Base-by-base conservation (phyloP, 805 yeast genomes). In the Starmerella cellae region DNA sequence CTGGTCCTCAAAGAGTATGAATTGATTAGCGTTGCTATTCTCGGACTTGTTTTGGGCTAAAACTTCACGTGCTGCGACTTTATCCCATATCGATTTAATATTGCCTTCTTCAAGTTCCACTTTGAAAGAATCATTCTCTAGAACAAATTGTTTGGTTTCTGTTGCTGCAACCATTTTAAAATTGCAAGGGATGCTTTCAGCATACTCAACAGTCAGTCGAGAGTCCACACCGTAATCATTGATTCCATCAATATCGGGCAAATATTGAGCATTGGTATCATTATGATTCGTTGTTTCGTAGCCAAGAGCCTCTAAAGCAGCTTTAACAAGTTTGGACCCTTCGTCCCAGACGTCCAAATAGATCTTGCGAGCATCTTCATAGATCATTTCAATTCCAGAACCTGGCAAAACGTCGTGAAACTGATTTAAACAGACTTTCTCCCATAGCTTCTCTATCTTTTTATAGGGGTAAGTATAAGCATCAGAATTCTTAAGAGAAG, bases 361-460 rank as follows among this genome's bases (percentile, higher is more conserved):
- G 73, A 82, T 77, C 26, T 88, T 87, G 56, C 77, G 73, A 9
- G 88, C 96, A 54, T 81, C 91, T 53, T 84, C 85, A 57, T 91
- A 88, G 13, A 91, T 95, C 76, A 83, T 75, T 48, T 84, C 95
- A 55, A 88, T 88, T 62, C 95, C 83, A 5, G 94, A 79, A 2
- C 98, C 98, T 2, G 98, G 98, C 40, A 91, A 68, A n/a, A 88
- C 96, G 64, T 88, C 98, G 60, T 88, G 98, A 66, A 88, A 88
- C 59, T 88, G 97, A 58, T 95, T 85, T 43, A 91, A 65, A 47
- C 85, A 74, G 18, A 88, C 75, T 60, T 82, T 77, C 59, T 84
- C 88, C 98, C 98, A 88, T 47, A 88, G 60, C 2, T 63, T 68
- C 48, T 77, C 75, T 35, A 88, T 69, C 45, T 77, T 72, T 30